Conservation (phyloP, 352 stramenopile genomes). For the Peronospora belbahrii region DNA sequence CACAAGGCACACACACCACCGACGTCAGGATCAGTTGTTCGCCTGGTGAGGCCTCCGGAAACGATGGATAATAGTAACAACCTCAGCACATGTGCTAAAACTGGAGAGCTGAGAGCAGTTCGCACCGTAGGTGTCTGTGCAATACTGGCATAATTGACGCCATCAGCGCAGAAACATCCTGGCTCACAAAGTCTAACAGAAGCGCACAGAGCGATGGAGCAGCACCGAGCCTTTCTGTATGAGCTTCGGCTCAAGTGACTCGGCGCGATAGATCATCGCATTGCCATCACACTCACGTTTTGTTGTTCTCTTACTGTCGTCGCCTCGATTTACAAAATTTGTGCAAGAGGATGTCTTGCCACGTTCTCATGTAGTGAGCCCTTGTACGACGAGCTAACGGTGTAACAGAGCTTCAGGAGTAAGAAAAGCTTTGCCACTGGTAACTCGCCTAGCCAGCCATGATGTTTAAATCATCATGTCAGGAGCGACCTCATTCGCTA, state of each 20-base stretch:
- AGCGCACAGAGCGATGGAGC: slow-evolving; percentile 59
- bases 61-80: slow-evolving; percentile 69
- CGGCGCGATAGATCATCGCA: slow-evolving; percentile 44
- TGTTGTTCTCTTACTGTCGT: too few species aligned
- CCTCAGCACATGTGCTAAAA: slow-evolving; percentile 48
- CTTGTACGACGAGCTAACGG: too few species aligned
- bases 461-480: slow-evolving; percentile 21
- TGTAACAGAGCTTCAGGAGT: too few species aligned
- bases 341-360: too few species aligned
- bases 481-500: background rate
- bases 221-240: slow-evolving; percentile 56
- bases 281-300: slow-evolving; percentile 37
- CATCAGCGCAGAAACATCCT: slow-evolving; percentile 67
- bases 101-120: slow-evolving; percentile 27
- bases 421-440: too few species aligned
- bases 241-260: slow-evolving; percentile 23
- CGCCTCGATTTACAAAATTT: too few species aligned
- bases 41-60: slow-evolving; percentile 37
- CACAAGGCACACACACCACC: too few species aligned
- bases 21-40: too few species aligned
- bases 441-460: too few species aligned
- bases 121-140: slow-evolving; percentile 64
- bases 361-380: too few species aligned
- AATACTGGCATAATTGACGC: slow-evolving; percentile 63
- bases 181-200: slow-evolving; percentile 60